Evolutionary conservation across 164 flowering plant genomes (phyloP).

Genomic region (Annona cherimola): DNA sequence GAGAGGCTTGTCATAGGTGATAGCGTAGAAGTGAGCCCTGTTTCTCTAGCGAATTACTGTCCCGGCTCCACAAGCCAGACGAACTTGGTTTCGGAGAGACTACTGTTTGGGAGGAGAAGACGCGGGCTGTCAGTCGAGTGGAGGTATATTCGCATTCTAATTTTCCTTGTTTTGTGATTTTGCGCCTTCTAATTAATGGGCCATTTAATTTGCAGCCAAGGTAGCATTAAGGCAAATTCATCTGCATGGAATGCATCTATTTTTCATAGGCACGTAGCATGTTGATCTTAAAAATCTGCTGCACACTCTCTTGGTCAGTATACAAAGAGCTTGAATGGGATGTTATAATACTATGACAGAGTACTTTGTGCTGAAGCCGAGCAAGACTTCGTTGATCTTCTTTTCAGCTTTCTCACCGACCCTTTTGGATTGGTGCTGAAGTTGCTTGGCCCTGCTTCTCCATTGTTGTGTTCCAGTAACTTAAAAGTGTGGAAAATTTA

Average conservation of each 20-base stretch:
- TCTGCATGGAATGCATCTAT: too few relatives aligned
- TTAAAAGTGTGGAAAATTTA: slow-evolving; percentile 10
- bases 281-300: background rate
- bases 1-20: background rate
- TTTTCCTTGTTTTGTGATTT: too few relatives aligned
- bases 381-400: slow-evolving; percentile 18
- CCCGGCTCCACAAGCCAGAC: background rate
- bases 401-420: slow-evolving; percentile 19
- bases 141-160: background rate
- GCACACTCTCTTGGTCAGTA: background rate
- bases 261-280: too few relatives aligned
- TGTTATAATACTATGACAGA: background rate
- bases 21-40: background rate
- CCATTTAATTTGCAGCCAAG: too few relatives aligned
- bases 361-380: slow-evolving; percentile 5
- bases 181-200: too few relatives aligned
- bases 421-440: slow-evolving; percentile 14
- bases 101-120: background rate
- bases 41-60: background rate
- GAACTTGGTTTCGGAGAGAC: background rate
- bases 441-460: slow-evolving; percentile 1
- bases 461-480: slow-evolving; percentile 15
- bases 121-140: background rate
- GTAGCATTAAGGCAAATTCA: too few relatives aligned
- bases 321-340: background rate